Evolutionary conservation across 2,329 filamentous ascomycete species (phyloP).

Genomic region (Hypoxylon sp.): DNA sequence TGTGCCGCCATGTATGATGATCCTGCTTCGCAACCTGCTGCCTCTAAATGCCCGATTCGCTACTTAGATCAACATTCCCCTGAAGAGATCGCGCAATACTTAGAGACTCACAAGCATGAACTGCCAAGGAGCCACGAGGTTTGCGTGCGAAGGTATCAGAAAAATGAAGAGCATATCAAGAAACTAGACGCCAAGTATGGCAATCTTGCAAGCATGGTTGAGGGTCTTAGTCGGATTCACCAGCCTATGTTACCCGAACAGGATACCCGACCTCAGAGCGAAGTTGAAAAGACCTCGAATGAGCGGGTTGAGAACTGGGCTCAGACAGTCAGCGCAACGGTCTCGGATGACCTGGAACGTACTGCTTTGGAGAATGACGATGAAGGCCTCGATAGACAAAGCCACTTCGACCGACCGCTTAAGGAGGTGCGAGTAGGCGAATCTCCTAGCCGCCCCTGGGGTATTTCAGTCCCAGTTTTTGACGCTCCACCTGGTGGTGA

Average conservation of each 20-base stretch:
- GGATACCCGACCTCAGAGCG: slow-evolving; percentile 61
- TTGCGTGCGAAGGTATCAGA: slow-evolving; percentile 90
- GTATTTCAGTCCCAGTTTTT: slow-evolving; percentile 82
- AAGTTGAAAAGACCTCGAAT: slow-evolving; percentile 69
- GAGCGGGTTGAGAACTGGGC: slow-evolving; percentile 90
- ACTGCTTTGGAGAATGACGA: slow-evolving; percentile 59
- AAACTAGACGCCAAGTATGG: slow-evolving; percentile 96
- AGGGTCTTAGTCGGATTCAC: slow-evolving; percentile 88
- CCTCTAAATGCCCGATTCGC: slow-evolving; percentile 87
- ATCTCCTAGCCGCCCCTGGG: slow-evolving; percentile 93
- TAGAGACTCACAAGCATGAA: slow-evolving; percentile 96
- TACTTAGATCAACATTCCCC: slow-evolving; percentile 93
- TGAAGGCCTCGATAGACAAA: slow-evolving; percentile 73
- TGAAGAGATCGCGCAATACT: slow-evolving; percentile 92
- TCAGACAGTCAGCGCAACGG: slow-evolving; percentile 74
- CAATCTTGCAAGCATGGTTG: slow-evolving; percentile 93
- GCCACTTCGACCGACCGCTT: slow-evolving; percentile 86
- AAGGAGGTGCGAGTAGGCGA: slow-evolving; percentile 95
- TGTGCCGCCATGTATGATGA: slow-evolving; percentile 76
- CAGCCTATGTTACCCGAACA: slow-evolving; percentile 84
- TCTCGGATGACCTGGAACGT: slow-evolving; percentile 57
- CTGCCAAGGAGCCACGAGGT: slow-evolving; percentile 94
- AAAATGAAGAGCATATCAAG: slow-evolving; percentile 85
- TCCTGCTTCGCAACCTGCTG: slow-evolving; percentile 66
- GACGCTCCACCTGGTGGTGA: slow-evolving; percentile 57